phyloP scores from a whole-genome alignment of 2,329 filamentous ascomycete species.

The Penicillium sp. region DNA sequence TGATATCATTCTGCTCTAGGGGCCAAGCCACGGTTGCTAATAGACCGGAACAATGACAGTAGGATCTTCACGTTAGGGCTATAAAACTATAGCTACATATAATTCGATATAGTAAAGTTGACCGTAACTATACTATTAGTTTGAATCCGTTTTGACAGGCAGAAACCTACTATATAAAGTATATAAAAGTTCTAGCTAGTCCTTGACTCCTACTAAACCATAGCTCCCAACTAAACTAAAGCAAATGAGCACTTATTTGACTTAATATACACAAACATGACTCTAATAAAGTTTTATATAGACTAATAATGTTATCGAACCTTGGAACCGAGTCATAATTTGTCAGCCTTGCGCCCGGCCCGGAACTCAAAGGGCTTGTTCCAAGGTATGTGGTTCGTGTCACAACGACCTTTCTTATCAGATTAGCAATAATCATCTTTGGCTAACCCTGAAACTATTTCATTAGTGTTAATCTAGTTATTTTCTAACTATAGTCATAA shows the following conservation, averaged over 20 bases:
- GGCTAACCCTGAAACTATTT: too few species aligned
- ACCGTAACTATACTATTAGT: not conserved
- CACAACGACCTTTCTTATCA: too few species aligned
- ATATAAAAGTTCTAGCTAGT: not conserved
- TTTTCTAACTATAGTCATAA: too few species aligned
- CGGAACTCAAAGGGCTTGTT: too few species aligned
- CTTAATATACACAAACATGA: too few species aligned
- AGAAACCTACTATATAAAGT: not conserved
- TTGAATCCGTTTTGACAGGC: not conserved
- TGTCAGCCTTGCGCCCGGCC: not conserved
- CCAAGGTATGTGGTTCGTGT: too few species aligned
- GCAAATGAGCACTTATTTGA: too few species aligned
- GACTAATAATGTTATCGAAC: not conserved
- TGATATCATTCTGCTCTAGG: not conserved
- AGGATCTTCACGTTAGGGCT: not conserved
- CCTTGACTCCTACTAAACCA: too few species aligned
- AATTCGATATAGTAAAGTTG: not conserved
- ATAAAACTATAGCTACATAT: not conserved
- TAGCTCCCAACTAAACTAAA: too few species aligned
- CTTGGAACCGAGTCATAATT: not conserved
- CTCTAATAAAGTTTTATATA: not conserved
- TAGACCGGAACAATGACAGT: not conserved
- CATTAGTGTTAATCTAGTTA: too few species aligned
- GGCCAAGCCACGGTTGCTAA: not conserved
- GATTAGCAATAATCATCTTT: too few species aligned